Base-by-base conservation (phyloP, 1,284 basidiomycete genomes). In the Ceratobasidium sp. region DNA sequence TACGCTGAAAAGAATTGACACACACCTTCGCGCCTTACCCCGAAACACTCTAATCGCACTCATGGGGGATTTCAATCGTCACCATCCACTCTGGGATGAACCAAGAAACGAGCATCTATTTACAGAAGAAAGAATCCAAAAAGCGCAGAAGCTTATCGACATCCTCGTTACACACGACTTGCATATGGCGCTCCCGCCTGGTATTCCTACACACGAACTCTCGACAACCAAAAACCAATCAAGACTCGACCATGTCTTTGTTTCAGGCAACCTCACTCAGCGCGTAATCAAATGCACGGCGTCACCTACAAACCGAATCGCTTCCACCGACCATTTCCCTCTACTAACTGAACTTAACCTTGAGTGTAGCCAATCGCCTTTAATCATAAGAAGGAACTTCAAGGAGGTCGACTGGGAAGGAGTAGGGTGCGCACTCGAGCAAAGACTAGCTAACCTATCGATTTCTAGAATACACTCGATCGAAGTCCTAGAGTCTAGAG, bases 321-420 rank as follows among this genome's bases (percentile, higher is more conserved):
- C n/a, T n/a, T n/a, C n/a, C n/a, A n/a, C n/a, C n/a, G n/a, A n/a
- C n/a, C n/a, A n/a, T n/a, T n/a, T n/a, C n/a, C n/a, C n/a, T n/a
- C n/a, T n/a, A n/a, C n/a, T n/a, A n/a, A n/a, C n/a, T n/a, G n/a
- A n/a, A n/a, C n/a, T n/a, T n/a, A n/a, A n/a, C n/a, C n/a, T n/a
- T n/a, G n/a, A n/a, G n/a, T n/a, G n/a, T n/a, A n/a, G 38, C 26
- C 44, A 9, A 23, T 13, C 2, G 30, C 47, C 26, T 1, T 4
- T 54, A 11, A 35, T 16, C 1, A 1, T 1, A 23, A 46, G 28
- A n/a, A 1, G 46, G 16, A 50, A 55, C 54, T 76, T 59, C 26
- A 28, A 30, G 7, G 41, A 62, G 41, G 63, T 61, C 0, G 57
- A 76, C 54, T 76, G 75, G 75, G 61, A 71, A 2, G 41, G 47